Conservation (phyloP, 169 alveolate species). For the Plasmodium cynomolgi region DNA sequence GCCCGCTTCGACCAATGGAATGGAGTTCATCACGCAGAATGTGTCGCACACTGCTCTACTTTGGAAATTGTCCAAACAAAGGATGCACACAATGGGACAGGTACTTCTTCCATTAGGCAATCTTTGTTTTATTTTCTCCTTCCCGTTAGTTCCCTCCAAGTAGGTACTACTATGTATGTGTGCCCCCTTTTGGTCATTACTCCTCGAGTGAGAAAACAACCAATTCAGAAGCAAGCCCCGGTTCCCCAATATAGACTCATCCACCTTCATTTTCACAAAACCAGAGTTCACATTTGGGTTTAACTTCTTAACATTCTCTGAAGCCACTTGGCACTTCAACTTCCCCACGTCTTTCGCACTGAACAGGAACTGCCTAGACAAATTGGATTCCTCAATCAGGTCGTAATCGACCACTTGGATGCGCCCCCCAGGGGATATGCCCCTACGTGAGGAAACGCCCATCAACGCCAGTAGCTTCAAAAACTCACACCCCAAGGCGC, state of each 20-base stretch:
- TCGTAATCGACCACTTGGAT: conserved; percentile 98
- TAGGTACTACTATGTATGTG: not conserved
- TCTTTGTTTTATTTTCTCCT: conserved; percentile 6
- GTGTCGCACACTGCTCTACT: conserved; percentile 30
- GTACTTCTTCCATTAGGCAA: not conserved
- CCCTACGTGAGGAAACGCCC: conserved; percentile 92
- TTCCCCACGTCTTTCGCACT: conserved; percentile 39
- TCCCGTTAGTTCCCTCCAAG: not conserved
- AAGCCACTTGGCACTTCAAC: conserved; percentile 62
- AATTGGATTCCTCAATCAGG: conserved; percentile 96
- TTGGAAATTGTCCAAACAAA: conserved; percentile 60
- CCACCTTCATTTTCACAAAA: conserved; percentile 47
- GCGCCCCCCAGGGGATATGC: conserved; percentile 80
- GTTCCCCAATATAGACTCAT: conserved; percentile 14
- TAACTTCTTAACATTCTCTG: conserved; percentile 50
- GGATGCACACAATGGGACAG: conserved; percentile 38
- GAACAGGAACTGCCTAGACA: conserved; percentile 97
- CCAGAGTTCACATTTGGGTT: conserved; percentile 30
- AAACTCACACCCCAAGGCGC: conserved; percentile 99
- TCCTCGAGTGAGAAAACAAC: not conserved
- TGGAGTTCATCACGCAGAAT: conserved; percentile 45
- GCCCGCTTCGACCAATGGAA: conserved; percentile 63
- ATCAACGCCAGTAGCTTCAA: conserved; percentile 96
- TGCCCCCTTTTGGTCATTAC: not conserved
- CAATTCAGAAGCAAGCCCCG: not conserved